Percentiles rank a stretch among this genome's conserved stretches.
These are phyloP conservation scores for Fagus crenata DNA, from an alignment of 306 rosid species.

Conservation along the genomic window DNA sequence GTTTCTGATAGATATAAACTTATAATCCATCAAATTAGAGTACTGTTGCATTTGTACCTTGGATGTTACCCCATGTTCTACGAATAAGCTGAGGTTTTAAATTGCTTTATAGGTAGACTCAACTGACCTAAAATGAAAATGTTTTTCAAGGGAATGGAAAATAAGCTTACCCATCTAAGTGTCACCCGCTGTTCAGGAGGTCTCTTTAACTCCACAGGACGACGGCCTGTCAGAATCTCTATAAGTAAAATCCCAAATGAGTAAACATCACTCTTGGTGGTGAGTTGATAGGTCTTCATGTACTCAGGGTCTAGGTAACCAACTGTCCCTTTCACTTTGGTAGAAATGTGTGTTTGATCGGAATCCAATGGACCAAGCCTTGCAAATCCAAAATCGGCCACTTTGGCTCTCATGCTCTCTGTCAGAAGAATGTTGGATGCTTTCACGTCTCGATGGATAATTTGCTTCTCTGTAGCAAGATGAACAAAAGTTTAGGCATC, in stretches of 20 bases:
- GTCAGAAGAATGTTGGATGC: constrained; percentile 98
- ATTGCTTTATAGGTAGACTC: not conserved
- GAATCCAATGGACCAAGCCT: constrained; percentile 74
- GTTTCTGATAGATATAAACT: not conserved
- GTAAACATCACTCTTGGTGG: constrained; percentile 91
- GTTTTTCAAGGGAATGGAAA: constrained; percentile 19
- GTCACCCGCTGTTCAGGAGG: constrained; percentile 75
- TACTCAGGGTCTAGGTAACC: constrained; percentile 98
- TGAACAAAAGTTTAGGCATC: constrained; percentile 29
- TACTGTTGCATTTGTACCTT: not conserved
- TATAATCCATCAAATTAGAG: not conserved
- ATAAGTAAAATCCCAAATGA: constrained; percentile 88
- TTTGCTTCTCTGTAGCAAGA: constrained; percentile 72
- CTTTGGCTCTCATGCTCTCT: constrained; percentile 94
- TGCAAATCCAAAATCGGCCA: constrained; percentile 98
- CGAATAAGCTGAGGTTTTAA: not conserved
- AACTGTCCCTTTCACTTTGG: constrained; percentile 99
- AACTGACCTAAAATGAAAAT: not conserved
- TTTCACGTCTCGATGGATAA: constrained; percentile 96
- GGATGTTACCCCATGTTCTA: not conserved
- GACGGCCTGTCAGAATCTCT: constrained; percentile 84
- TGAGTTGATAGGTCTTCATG: constrained; percentile 94
- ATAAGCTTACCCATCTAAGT: constrained; percentile 79
- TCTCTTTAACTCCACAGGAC: constrained; percentile 85
- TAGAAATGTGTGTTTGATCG: constrained; percentile 84